A percentile compares a stretch with the other conserved stretches of the same genome.
phyloP scores from a whole-genome alignment of 495 filamentous ascomycete species.

The Neurospora sp. region DNA sequence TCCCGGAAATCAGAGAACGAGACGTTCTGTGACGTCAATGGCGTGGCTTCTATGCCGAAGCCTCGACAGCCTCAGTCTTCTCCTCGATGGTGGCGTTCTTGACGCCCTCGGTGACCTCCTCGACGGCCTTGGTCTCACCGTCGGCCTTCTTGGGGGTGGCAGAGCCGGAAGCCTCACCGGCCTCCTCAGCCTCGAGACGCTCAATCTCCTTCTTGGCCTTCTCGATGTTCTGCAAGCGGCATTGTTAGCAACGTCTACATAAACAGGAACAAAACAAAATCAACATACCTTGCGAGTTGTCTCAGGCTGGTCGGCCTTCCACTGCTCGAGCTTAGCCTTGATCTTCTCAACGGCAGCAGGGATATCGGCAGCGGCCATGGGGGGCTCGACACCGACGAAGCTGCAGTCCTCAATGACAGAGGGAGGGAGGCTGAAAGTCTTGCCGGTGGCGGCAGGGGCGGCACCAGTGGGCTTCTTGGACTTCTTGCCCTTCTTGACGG shows the following conservation, averaged over 20 bases:
- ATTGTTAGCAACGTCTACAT: constrained; percentile 21
- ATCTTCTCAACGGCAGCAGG: constrained; percentile 73
- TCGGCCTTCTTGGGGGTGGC: constrained; percentile 30
- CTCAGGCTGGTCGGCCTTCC: constrained; percentile 81
- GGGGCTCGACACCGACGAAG: constrained; percentile 74
- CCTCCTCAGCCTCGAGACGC: constrained; percentile 48
- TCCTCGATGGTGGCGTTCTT: constrained; percentile 62
- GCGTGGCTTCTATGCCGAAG: constrained; percentile 8
- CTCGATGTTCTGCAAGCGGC: constrained; percentile 72
- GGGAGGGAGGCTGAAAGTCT: constrained; percentile 78
- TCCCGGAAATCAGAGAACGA: neutral
- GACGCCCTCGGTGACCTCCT: constrained; percentile 47
- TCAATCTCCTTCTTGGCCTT: constrained; percentile 59
- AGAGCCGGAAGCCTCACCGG: constrained; percentile 23
- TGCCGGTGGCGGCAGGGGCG: constrained; percentile 28
- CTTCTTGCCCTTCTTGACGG: constrained; percentile 86
- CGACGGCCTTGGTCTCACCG: constrained; percentile 30
- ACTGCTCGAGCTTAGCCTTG: constrained; percentile 80
- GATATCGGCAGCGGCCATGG: constrained; percentile 74
- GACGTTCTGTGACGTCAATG: neutral
- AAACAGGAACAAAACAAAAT: neutral
- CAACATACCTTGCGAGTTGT: constrained; percentile 82
- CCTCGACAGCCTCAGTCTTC: constrained; percentile 44
- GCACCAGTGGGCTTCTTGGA: constrained; percentile 52
- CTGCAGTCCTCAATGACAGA: constrained; percentile 83